Evolutionary conservation across 2,329 filamentous ascomycete genomes (phyloP).

Genomic region (Aspergillus candidus): DNA sequence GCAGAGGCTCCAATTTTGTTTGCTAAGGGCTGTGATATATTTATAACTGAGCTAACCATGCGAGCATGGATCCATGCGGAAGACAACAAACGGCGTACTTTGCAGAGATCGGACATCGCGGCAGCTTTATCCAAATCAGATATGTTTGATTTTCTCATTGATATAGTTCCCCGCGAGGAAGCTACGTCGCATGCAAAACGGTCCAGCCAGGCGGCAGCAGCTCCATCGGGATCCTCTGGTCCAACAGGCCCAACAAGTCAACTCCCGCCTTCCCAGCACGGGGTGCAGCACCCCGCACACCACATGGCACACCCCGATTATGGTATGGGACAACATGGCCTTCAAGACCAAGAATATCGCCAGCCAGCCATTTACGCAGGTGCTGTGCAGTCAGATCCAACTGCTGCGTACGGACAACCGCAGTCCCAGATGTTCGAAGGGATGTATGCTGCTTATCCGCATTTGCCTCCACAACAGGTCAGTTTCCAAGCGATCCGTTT

Average conservation of each 20-base stretch:
- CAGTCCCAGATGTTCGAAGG: constrained; percentile 72
- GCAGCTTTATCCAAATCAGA: constrained; percentile 94
- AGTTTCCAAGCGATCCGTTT: constrained; percentile 19
- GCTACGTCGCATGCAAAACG: constrained; percentile 80
- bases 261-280: constrained; percentile 41
- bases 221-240: constrained; percentile 45
- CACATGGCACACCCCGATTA: constrained; percentile 52
- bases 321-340: constrained; percentile 58
- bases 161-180: constrained; percentile 95
- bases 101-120: constrained; percentile 94
- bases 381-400: constrained; percentile 67
- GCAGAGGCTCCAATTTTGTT: constrained; percentile 97
- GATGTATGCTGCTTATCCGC: constrained; percentile 73
- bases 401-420: constrained; percentile 68
- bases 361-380: constrained; percentile 75
- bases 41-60: constrained; percentile 98
- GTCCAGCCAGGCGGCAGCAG: constrained; percentile 44
- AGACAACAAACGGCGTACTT: constrained; percentile 93
- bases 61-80: constrained; percentile 99
- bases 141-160: constrained; percentile 99
- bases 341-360: constrained; percentile 73
- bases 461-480: constrained; percentile 79
- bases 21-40: constrained; percentile 97
- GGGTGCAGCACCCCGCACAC: constrained; percentile 49
- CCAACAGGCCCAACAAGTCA: constrained; percentile 30